Conservation (phyloP, 169 alveolate genomes). For the Babesia bovis region DNA sequence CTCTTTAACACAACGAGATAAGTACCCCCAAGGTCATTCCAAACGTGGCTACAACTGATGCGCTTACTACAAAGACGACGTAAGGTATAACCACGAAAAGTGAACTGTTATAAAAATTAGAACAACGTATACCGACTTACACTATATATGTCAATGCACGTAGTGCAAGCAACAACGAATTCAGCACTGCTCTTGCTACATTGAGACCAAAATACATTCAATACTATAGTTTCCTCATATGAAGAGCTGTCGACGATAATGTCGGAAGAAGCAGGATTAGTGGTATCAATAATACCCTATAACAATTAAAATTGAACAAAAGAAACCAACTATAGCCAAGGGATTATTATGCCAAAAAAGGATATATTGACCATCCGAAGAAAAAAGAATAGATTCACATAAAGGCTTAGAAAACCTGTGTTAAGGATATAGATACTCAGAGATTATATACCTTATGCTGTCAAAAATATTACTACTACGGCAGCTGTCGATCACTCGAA, state of each 20-base stretch:
- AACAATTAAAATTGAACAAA: background rate
- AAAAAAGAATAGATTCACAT: slow-evolving; percentile 47
- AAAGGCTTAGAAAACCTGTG: slow-evolving; percentile 41
- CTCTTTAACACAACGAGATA: slow-evolving; percentile 37
- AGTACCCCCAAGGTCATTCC: slow-evolving; percentile 61
- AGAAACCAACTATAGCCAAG: slow-evolving; percentile 38
- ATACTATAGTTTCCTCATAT: slow-evolving; percentile 59
- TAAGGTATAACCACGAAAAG: slow-evolving; percentile 1
- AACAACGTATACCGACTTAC: slow-evolving; percentile 1
- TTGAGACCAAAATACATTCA: slow-evolving; percentile 56
- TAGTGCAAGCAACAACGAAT: slow-evolving; percentile 51
- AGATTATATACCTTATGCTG: slow-evolving; percentile 21
- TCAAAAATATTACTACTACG: slow-evolving; percentile 10
- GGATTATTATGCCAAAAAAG: slow-evolving; percentile 61
- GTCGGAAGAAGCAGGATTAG: slow-evolving; percentile 21
- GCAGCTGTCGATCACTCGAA: slow-evolving; percentile 42
- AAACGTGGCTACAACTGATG: slow-evolving; percentile 51
- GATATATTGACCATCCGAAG: slow-evolving; percentile 40
- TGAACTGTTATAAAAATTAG: slow-evolving; percentile 6
- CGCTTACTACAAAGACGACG: slow-evolving; percentile 43
- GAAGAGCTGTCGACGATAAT: slow-evolving; percentile 30
- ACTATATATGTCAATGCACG: slow-evolving; percentile 47
- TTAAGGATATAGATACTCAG: background rate
- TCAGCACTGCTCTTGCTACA: slow-evolving; percentile 18
- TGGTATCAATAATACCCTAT: slow-evolving; percentile 31